Percentiles rank a stretch among this genome's conserved stretches.
Conservation (phyloP, 768 basidiomycete species). For the Suillus occidentalis region DNA sequence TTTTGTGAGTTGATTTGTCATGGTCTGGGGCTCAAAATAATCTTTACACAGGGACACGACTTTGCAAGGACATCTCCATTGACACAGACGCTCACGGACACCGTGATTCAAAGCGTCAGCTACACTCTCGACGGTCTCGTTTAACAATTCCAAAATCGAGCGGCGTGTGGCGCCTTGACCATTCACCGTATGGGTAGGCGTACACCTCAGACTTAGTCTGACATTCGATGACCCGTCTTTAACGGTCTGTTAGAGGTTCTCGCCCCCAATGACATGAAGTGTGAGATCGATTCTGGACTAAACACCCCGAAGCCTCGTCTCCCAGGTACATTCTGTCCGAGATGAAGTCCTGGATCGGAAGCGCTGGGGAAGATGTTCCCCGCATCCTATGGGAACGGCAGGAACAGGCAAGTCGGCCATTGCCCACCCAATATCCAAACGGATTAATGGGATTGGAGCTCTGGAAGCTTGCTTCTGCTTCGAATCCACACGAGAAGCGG, state of each 20-base stretch:
- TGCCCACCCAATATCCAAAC: conserved; percentile 13
- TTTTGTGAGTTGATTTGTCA: conserved; percentile 5
- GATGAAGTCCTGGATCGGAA: conserved; percentile 24
- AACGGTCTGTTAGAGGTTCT: neutral
- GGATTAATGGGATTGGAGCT: conserved; percentile 7
- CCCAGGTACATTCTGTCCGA: conserved; percentile 23
- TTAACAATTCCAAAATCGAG: neutral
- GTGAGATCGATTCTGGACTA: neutral
- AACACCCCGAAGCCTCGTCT: conserved; percentile 13
- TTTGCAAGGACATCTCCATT: neutral
- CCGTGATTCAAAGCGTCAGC: neutral
- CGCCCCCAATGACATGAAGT: neutral
- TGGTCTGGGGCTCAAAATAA: neutral
- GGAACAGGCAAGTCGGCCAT: conserved; percentile 25
- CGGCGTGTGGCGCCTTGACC: neutral
- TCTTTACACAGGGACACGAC: neutral
- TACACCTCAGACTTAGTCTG: neutral
- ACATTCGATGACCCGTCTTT: neutral
- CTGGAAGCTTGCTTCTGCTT: conserved; percentile 21
- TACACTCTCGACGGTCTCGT: neutral
- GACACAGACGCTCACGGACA: neutral
- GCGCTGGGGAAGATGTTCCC: conserved; percentile 4
- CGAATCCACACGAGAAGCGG: conserved; percentile 4
- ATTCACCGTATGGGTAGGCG: neutral
- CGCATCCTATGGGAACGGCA: conserved; percentile 18